A percentile compares a stretch with the other conserved stretches of the same genome.
Evolutionary conservation across 176 grass and related monocot genomes (phyloP).

Genomic region (Hyparrhenia diplandra): DNA sequence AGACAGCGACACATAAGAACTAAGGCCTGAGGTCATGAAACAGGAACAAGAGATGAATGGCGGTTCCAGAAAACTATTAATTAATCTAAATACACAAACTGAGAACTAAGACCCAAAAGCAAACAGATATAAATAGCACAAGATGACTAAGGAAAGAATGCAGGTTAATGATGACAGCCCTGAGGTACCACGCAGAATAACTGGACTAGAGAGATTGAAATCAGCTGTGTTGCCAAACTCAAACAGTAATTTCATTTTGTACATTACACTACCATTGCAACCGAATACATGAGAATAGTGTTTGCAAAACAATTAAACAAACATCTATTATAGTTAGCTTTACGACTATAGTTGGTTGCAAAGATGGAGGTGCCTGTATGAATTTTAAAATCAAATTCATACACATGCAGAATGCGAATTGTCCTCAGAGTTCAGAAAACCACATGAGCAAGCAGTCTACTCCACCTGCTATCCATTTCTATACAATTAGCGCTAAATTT

Average conservation of each 20-base stretch:
- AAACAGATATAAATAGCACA: background rate
- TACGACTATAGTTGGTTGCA: background rate
- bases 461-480: slow-evolving; percentile 19
- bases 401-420: background rate
- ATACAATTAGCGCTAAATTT: slow-evolving; percentile 45
- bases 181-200: background rate
- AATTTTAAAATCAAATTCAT: background rate
- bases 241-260: background rate
- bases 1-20: background rate
- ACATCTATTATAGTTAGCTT: background rate
- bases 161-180: background rate
- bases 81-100: background rate
- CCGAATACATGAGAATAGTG: background rate
- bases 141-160: background rate
- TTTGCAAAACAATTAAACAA: background rate
- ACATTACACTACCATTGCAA: background rate
- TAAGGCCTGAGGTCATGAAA: background rate
- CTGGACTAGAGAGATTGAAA: background rate
- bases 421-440: background rate
- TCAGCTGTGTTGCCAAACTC: background rate
- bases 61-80: background rate
- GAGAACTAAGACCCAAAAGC: background rate
- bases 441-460: slow-evolving; percentile 11
- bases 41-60: background rate
- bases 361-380: background rate